Evolutionary conservation across 2,329 filamentous ascomycete species (phyloP).

Genomic region (Hypomyces perniciosus): DNA sequence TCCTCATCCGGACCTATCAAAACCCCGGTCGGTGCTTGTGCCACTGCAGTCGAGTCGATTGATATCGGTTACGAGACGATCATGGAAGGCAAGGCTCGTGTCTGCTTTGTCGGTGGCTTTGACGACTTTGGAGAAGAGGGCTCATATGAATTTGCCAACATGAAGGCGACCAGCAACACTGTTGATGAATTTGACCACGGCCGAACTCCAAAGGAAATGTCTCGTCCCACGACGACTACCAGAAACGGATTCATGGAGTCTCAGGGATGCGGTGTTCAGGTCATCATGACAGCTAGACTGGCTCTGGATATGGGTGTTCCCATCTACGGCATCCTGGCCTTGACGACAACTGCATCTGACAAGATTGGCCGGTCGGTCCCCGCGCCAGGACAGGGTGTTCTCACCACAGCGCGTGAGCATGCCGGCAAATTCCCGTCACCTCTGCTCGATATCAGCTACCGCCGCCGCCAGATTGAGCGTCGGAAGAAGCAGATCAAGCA

Average conservation of each 20-base stretch:
- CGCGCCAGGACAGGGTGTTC: constrained; percentile 91
- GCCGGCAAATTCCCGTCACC: constrained; percentile 90
- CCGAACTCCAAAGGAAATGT: constrained; percentile 95
- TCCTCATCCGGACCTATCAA: constrained; percentile 98
- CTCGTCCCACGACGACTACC: constrained; percentile 91
- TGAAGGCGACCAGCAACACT: constrained; percentile 98
- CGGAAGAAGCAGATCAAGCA: constrained; percentile 91
- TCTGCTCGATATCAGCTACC: constrained; percentile 95
- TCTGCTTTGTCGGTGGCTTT: constrained; percentile 97
- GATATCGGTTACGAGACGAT: constrained; percentile 99
- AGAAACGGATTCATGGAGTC: constrained; percentile 99
- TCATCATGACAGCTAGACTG: constrained; percentile 96
- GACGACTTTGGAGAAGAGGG: constrained; percentile 99
- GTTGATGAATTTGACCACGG: constrained; percentile 95
- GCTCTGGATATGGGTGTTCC: constrained; percentile 98
- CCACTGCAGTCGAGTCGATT: constrained; percentile 92
- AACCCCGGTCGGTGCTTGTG: constrained; percentile 95
- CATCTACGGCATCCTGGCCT: constrained; percentile 88
- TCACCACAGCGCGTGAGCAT: constrained; percentile 90
- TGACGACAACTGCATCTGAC: constrained; percentile 94
- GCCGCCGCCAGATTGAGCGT: constrained; percentile 87
- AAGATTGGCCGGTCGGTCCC: constrained; percentile 98
- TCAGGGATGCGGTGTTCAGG: constrained; percentile 94
- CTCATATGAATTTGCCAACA: constrained; percentile 99
- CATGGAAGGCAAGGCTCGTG: constrained; percentile 92